A percentile compares a stretch with the other conserved stretches of the same genome.
These are phyloP conservation scores for Fraxinus floribunda DNA, from an alignment of 305 asterid genomes.

Conservation along the genomic window DNA sequence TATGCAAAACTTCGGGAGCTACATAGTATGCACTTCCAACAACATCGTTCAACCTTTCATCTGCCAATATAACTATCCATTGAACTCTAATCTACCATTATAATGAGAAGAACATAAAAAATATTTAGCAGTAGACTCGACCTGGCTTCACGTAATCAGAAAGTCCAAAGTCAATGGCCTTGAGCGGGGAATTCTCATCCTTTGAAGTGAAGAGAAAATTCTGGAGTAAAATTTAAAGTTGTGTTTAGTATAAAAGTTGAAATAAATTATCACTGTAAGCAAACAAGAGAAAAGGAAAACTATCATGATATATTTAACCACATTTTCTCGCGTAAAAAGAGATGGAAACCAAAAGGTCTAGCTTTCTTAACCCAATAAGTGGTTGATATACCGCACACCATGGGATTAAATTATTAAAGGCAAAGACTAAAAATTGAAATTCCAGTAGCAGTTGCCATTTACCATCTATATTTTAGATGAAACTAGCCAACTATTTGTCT, in stretches of 20 bases:
- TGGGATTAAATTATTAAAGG: neutral
- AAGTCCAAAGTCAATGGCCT: conserved; percentile 96
- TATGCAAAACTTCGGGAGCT: conserved; percentile 93
- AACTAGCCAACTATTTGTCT: neutral
- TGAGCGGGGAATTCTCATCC: conserved; percentile 71
- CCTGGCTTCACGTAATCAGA: conserved; percentile 99
- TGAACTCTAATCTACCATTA: conserved; percentile 19
- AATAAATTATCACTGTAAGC: neutral
- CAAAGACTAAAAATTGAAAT: neutral
- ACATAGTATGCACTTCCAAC: conserved; percentile 98
- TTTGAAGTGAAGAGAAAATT: conserved; percentile 75
- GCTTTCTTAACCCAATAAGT: neutral
- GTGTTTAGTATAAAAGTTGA: neutral
- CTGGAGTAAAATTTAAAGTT: conserved; percentile 36
- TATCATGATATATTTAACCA: neutral
- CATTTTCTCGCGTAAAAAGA: neutral
- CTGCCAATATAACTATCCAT: conserved; percentile 44
- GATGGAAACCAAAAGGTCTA: neutral
- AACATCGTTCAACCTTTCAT: conserved; percentile 89
- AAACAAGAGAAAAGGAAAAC: neutral
- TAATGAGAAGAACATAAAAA: conserved; percentile 8
- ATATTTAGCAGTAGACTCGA: conserved; percentile 22
- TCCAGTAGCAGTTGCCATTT: neutral
- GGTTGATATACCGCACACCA: neutral
- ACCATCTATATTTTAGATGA: neutral